Percentiles rank a stretch among this genome's conserved stretches.
These are phyloP conservation scores for Aspergillus sp. DNA, from an alignment of 2,329 filamentous ascomycete genomes.

Conservation along the genomic window DNA sequence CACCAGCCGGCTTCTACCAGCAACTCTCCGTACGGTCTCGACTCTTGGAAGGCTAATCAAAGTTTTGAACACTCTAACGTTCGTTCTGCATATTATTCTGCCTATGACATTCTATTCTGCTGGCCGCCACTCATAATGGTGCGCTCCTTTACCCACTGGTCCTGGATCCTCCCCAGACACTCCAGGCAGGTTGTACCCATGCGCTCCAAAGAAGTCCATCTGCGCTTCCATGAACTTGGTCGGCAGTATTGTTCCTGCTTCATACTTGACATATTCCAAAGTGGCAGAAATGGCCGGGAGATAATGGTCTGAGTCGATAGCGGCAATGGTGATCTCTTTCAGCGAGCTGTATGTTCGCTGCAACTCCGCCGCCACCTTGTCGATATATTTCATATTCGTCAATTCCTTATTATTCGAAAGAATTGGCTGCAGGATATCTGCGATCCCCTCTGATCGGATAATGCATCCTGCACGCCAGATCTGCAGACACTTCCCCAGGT, in stretches of 20 bases:
- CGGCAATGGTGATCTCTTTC: conserved; percentile 57
- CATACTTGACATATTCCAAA: conserved; percentile 68
- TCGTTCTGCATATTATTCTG: background rate
- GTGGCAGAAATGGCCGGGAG: conserved; percentile 61
- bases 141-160: conserved; percentile 55
- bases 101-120: conserved; percentile 23
- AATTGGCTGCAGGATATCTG: conserved; percentile 53
- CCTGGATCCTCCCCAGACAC: conserved; percentile 55
- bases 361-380: conserved; percentile 55
- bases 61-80: too few species aligned
- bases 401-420: conserved; percentile 23
- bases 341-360: conserved; percentile 51
- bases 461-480: conserved; percentile 72
- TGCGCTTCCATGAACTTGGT: conserved; percentile 71
- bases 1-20: background rate
- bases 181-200: conserved; percentile 58
- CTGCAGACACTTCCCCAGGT: conserved; percentile 43
- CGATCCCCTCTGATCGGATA: conserved; percentile 66
- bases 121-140: conserved; percentile 64
- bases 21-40: too few species aligned
- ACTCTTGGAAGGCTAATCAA: too few species aligned
- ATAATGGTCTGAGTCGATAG: conserved; percentile 58
- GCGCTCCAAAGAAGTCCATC: conserved; percentile 69
- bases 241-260: conserved; percentile 58
- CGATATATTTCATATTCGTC: conserved; percentile 42